These are phyloP conservation scores for Diospyros lotus DNA, from an alignment of 148 eudicot species.

Conservation along the genomic window DNA sequence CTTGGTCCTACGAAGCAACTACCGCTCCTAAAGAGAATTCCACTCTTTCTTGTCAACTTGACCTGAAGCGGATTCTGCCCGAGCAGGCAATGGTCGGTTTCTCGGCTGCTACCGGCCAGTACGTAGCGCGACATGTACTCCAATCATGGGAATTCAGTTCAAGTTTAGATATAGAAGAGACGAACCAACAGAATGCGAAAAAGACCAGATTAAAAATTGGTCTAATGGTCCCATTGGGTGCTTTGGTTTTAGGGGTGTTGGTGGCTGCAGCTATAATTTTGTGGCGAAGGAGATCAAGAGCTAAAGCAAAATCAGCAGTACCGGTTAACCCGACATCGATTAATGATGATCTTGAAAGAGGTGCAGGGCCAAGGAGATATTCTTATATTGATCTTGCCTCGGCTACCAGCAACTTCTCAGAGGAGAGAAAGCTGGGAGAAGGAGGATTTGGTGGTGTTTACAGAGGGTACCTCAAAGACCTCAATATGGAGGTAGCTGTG, in stretches of 20 bases:
- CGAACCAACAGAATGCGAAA: not conserved
- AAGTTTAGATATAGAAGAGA: conserved; percentile 15
- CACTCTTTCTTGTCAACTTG: conserved; percentile 37
- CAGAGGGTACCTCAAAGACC: conserved; percentile 14
- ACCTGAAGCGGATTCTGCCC: conserved; percentile 37
- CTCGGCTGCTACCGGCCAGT: conserved; percentile 40
- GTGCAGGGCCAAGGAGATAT: conserved; percentile 25
- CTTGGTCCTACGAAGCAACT: conserved; percentile 31
- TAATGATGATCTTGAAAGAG: conserved; percentile 25
- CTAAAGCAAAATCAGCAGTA: not conserved
- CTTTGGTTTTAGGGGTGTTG: conserved; percentile 8
- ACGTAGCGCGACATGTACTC: conserved; percentile 24
- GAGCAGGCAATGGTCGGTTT: conserved; percentile 50
- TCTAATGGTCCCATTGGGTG: conserved; percentile 16
- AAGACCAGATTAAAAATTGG: conserved; percentile 13
- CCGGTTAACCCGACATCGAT: conserved; percentile 6
- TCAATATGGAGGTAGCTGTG: conserved; percentile 19
- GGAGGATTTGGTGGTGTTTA: conserved; percentile 34
- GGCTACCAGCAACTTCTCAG: conserved; percentile 22
- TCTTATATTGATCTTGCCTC: conserved; percentile 10
- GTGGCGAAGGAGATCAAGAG: not conserved
- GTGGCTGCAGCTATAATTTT: not conserved
- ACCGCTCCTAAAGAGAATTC: conserved; percentile 14
- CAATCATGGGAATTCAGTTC: conserved; percentile 43
- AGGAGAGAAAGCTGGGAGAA: conserved; percentile 20